Evolutionary conservation across 176 grass and related monocot species (phyloP), one percentile per base, ranked within the genome.

Genomic region (Rhipidocladum racemiflorum): DNA sequence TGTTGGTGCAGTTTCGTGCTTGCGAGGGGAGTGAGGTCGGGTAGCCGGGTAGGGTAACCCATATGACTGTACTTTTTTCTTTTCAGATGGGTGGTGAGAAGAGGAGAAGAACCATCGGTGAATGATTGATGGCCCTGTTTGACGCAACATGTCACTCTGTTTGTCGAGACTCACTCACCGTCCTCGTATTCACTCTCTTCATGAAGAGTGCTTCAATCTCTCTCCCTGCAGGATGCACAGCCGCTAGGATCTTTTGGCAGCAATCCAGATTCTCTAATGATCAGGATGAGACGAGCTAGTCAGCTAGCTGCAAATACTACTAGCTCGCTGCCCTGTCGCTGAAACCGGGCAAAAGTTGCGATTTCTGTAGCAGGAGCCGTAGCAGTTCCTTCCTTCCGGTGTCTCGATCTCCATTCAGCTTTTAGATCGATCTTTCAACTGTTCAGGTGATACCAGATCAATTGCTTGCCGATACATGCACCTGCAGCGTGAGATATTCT

Each of bases 111-210:
- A 78, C 56, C 51, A 78, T 83, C 72, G 54, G 50, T 69, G 72
- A 65, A 44, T 74, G 74, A 84, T 85, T 29, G 64, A 77, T 32
- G 73, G 28, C 50, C 8, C 62, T 76, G 71, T 60, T 61, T 20
- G 85, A 84, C 23, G 13, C 51, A 84, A 75, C 81, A 16, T 49
- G 87, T 68, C 81, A 10, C 39, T 14, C 70, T 51, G 53, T 61
- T 70, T 61, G 62, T 53, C 67, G 15, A 25, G 18, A 21, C 74
- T 17, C 42, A 21, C 74, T 17, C 42, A 29, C 61, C 71, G 55
- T 85, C 77, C 77, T 89, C 83, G 64, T 54, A 85, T 81, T 70
- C 87, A 45, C n/a, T n/a, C n/a, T n/a, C n/a, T n/a, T n/a, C n/a
- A n/a, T n/a, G n/a, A n/a, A n/a, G n/a, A n/a, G n/a, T n/a, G n/a